Evolutionary conservation across 164 flowering plant species (phyloP).

Genomic region (Nymphaea colorata): DNA sequence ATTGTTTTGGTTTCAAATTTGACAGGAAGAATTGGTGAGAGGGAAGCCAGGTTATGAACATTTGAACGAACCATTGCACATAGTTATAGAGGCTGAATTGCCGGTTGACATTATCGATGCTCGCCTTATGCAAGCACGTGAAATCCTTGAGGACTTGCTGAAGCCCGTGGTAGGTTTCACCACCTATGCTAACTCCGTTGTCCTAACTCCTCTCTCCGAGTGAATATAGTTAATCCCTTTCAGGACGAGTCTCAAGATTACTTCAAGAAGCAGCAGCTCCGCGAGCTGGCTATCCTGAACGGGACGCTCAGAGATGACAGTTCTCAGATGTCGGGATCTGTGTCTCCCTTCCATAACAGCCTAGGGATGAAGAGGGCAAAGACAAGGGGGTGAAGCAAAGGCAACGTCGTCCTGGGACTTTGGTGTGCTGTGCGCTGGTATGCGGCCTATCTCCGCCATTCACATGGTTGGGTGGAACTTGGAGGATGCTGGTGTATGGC

Average conservation of each 20-base stretch:
- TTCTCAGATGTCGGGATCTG: conserved; percentile 90
- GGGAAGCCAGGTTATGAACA: conserved; percentile 95
- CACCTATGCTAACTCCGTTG: neutral
- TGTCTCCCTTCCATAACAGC: conserved; percentile 92
- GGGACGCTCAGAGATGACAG: conserved; percentile 88
- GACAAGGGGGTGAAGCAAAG: conserved; percentile 47
- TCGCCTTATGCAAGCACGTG: conserved; percentile 83
- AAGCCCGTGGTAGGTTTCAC: conserved; percentile 52
- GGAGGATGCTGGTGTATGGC: neutral
- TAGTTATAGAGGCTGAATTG: conserved; percentile 84
- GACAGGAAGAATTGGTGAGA: conserved; percentile 89
- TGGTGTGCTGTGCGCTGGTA: neutral
- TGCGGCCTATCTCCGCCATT: neutral
- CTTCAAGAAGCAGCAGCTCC: conserved; percentile 88
- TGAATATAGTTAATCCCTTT: neutral
- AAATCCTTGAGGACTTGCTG: conserved; percentile 81
- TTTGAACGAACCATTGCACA: conserved; percentile 87
- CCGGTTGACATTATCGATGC: conserved; percentile 81
- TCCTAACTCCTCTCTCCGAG: neutral
- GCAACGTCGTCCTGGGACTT: neutral
- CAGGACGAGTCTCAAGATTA: conserved; percentile 91
- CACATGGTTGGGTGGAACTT: neutral
- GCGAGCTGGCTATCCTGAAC: conserved; percentile 96
- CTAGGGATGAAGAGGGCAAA: conserved; percentile 98
- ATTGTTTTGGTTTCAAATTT: neutral